Evolutionary conservation across 2,329 filamentous ascomycete genomes (phyloP).

Genomic region (Penicillium sp.): DNA sequence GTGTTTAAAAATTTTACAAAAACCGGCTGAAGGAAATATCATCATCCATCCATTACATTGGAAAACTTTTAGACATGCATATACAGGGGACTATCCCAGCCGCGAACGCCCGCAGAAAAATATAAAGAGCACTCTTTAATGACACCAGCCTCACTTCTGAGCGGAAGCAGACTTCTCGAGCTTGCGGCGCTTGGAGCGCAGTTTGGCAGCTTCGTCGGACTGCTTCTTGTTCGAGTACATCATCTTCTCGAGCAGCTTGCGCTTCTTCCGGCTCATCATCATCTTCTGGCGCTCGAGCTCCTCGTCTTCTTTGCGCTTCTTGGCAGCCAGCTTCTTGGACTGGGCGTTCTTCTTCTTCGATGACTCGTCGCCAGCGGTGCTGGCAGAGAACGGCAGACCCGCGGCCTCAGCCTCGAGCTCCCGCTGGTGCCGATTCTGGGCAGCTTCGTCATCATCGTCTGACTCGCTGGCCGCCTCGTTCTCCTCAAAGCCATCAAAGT

Average conservation of each 20-base stretch:
- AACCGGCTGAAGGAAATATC: neutral
- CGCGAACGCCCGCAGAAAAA: constrained; percentile 16
- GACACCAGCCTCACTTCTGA: constrained; percentile 24
- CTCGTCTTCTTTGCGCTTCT: constrained; percentile 66
- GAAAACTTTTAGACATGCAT: constrained; percentile 25
- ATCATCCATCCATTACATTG: neutral
- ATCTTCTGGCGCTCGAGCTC: constrained; percentile 90
- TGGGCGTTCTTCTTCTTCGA: constrained; percentile 65
- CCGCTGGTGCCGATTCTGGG: constrained; percentile 68
- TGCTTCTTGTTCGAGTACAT: constrained; percentile 90
- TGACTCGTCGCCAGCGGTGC: constrained; percentile 53
- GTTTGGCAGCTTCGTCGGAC: constrained; percentile 79
- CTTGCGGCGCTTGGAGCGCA: constrained; percentile 85
- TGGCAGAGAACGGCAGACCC: constrained; percentile 52
- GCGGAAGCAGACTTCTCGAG: constrained; percentile 57
- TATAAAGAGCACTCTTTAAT: constrained; percentile 11
- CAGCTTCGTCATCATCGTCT: constrained; percentile 57
- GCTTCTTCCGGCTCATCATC: constrained; percentile 97
- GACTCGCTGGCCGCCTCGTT: constrained; percentile 43
- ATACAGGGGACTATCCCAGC: constrained; percentile 26
- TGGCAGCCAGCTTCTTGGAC: constrained; percentile 63
- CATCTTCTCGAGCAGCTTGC: constrained; percentile 97
- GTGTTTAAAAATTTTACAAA: neutral
- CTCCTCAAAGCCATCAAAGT: constrained; percentile 50
- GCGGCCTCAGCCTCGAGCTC: constrained; percentile 90